A percentile compares a stretch with the other conserved stretches of the same genome.
Conservation (phyloP, 2,329 filamentous ascomycete species). For the Scolecobasidium constrictum region DNA sequence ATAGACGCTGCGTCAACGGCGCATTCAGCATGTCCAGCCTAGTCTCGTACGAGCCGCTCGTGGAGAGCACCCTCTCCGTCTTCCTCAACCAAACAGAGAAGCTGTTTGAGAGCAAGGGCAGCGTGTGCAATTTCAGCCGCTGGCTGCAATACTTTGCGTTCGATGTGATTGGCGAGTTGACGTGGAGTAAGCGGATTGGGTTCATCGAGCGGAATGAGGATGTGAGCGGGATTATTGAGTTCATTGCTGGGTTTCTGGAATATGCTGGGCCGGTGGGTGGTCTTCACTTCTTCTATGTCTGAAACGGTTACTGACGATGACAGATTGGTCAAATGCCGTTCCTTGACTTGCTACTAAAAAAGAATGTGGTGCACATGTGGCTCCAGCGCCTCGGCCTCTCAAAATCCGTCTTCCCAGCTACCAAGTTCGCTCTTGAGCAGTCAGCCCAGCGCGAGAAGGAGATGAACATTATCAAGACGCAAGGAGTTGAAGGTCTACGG, state of each 20-base stretch:
- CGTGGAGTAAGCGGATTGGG: slow-evolving; percentile 63
- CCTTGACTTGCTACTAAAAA: slow-evolving; percentile 58
- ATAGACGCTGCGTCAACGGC: slow-evolving; percentile 63
- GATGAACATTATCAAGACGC: slow-evolving; percentile 35
- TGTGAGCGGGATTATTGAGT: slow-evolving; percentile 61
- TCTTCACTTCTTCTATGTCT: not conserved
- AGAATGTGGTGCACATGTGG: slow-evolving; percentile 63
- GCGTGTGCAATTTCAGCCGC: slow-evolving; percentile 51
- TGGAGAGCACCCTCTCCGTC: slow-evolving; percentile 61
- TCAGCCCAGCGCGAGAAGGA: slow-evolving; percentile 53
- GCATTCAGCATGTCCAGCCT: slow-evolving; percentile 70
- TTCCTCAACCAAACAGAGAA: slow-evolving; percentile 47
- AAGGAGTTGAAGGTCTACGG: slow-evolving; percentile 19
- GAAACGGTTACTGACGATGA: not conserved
- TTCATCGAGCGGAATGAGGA: slow-evolving; percentile 67
- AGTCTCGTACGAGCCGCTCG: slow-evolving; percentile 69
- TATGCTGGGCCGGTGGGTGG: slow-evolving; percentile 57
- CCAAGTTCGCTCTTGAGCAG: slow-evolving; percentile 57
- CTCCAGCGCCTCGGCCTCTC: slow-evolving; percentile 56
- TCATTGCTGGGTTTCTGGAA: slow-evolving; percentile 52
- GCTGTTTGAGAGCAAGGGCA: slow-evolving; percentile 29
- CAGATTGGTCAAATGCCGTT: slow-evolving; percentile 65
- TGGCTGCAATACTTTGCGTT: slow-evolving; percentile 79
- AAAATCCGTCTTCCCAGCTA: slow-evolving; percentile 61
- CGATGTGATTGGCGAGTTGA: slow-evolving; percentile 69